Base-by-base conservation (phyloP, 192 early-diverging fungal species). In the Coemansia sp. region DNA sequence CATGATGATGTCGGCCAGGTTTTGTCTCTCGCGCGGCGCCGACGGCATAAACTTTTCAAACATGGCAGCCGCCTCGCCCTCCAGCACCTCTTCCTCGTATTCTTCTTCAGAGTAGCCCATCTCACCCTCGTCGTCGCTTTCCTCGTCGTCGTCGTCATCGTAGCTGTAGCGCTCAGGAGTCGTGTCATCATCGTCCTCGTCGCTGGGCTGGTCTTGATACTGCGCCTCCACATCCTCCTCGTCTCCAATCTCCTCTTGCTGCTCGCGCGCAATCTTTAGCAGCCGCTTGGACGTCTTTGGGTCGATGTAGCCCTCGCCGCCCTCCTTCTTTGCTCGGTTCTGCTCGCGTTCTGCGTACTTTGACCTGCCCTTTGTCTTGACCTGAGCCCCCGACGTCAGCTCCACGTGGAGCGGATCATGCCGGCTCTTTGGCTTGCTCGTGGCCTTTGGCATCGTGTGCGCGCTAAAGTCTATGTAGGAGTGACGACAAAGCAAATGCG, bases 1-100 rank as follows among this genome's bases (percentile, higher is more conserved):
- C 92, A 96, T 95, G 69, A 98, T 98, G 44, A 99, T 72, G 64
- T 99, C 95, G 3, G 97, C 92, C 35, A 98, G 84, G 34, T 92
- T 97, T 72, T 91, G 86, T 58, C 91, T 90, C 74, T 91, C 88
- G 36, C 72, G 79, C 17, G 92, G 93, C 19, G 90, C 93, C 37
- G 83, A 79, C 8, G 88, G 88, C 85, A 99, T 86, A 71, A 95
- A 99, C 76, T 93, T 93, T 53, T 91, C 89, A 59, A 98, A 84
- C n/a, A 93, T 67, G 27, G 84, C 85, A 27, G 84, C 87, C 67
- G 97, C 97, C 58, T 95, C 90, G 65, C 87, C 65, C 46, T 87
- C 88, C 41, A 88, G 87, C 52, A 85, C 87, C 50, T 87, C 89
- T 24, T 70, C 89, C 32, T 90, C 86, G 54, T 80, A 80, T 33